A percentile compares a stretch with the other conserved stretches of the same genome.
These are phyloP conservation scores for Leptomonas pyrrhocoris DNA, from an alignment of 208 protist species.

Conservation along the genomic window DNA sequence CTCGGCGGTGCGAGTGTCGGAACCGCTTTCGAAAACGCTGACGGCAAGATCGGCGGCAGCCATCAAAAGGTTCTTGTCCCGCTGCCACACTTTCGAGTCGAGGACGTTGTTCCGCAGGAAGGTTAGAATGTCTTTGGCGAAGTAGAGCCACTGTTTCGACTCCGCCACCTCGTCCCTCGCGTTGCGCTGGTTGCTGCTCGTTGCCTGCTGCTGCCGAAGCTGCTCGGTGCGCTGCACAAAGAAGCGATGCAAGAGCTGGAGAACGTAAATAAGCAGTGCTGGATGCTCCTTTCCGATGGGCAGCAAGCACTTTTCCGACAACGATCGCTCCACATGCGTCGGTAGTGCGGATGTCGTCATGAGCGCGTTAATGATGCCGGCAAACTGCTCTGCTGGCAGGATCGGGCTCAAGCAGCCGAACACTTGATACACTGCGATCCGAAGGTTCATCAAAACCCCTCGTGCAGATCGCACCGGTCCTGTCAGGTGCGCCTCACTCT, in stretches of 20 bases:
- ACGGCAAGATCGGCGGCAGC: conserved; percentile 42
- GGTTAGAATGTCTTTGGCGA: conserved; percentile 61
- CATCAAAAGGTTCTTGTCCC: conserved; percentile 32
- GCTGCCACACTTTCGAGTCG: conserved; percentile 44
- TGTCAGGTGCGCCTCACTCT: conserved; percentile 28
- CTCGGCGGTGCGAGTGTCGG: conserved; percentile 38
- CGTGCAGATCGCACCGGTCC: conserved; percentile 34
- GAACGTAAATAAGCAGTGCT: conserved; percentile 40
- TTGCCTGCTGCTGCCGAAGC: conserved; percentile 8
- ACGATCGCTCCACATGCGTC: conserved; percentile 44
- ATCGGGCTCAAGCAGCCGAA: conserved; percentile 59
- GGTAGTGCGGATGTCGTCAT: conserved; percentile 25
- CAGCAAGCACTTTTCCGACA: conserved; percentile 64
- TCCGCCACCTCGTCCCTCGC: conserved; percentile 56
- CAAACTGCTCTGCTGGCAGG: conserved; percentile 48
- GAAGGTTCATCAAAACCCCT: conserved; percentile 48
- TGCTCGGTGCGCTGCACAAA: conserved; percentile 37
- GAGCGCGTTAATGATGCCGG: conserved; percentile 45
- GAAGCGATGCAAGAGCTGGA: conserved; percentile 41
- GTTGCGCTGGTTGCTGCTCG: background rate
- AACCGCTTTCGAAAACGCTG: conserved; percentile 45
- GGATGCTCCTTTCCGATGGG: conserved; percentile 47
- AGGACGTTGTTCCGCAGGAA: conserved; percentile 60
- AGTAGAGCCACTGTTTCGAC: conserved; percentile 65
- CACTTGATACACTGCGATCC: conserved; percentile 69